Base-by-base conservation (phyloP, 345 rosid species). In the Eucalyptus melliodora region DNA sequence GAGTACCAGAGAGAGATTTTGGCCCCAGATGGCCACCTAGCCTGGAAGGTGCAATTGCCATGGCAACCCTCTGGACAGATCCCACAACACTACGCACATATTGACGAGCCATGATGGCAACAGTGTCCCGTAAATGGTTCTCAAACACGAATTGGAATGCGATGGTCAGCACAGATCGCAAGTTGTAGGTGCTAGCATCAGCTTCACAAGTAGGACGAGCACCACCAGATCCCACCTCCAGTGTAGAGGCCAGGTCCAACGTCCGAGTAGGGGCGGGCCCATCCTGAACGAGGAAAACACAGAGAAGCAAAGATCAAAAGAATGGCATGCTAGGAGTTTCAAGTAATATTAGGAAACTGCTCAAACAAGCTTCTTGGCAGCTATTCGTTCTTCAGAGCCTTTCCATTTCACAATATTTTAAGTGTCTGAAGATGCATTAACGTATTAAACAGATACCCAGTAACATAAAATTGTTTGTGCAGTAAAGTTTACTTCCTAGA, bases 31-130 rank as follows among this genome's bases (percentile, higher is more conserved):
- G 90, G 13, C 95, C 89, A 92, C 93, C 90, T 80, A 93, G 92
- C 87, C 92, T 92, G 56, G 96, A 94, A 19, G 99, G 99, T 16
- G 99, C 92, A 89, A 97, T 97, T 85, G 99, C 99, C 94, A 97
- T 91, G 90, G 99, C 99, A 91, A 97, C 98, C 94, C 99, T 96
- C 93, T 97, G 99, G 89, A 97, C 98, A 16, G 99, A 97, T 17
- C 97, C 98, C 80, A 97, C 97, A 51, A 97, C 94, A 92, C 96
- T 95, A 9, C 98, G 95, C 69, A 97, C 96, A 50, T 97, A 97
- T 87, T 97, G 99, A 60, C 98, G 98, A 72, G 99, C 99, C 99
- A 97, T 97, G 40, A 96, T 94, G 87, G 99, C 99, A 87, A 97
- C 99, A 87, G 91, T 96, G 90, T 97, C 99, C 89, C 93, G 95